Evolutionary conservation across 371 early-diverging fungal genomes (phyloP).

Genomic region (Apophysomyces sp.): DNA sequence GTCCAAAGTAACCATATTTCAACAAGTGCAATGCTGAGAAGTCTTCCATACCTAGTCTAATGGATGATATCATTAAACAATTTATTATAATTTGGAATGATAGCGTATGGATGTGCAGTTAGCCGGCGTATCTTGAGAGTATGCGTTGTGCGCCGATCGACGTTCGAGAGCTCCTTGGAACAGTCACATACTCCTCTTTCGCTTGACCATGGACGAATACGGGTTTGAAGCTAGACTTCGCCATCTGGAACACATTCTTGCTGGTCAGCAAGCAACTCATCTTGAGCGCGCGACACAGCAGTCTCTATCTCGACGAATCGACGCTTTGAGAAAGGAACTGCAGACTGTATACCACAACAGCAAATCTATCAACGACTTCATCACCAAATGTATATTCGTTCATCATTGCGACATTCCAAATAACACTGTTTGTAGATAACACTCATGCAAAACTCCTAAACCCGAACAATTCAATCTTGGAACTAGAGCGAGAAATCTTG

Average conservation of each 20-base stretch:
- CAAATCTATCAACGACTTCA: constrained; percentile 52
- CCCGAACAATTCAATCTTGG: constrained; percentile 41
- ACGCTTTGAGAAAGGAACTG: constrained; percentile 28
- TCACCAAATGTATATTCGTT: constrained; percentile 50
- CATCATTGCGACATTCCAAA: neutral
- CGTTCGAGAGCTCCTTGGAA: neutral
- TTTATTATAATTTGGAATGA: too few relatives aligned
- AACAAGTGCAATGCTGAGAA: too few relatives aligned
- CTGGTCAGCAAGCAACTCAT: constrained; percentile 23
- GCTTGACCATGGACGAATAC: constrained; percentile 35
- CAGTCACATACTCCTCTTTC: constrained; percentile 1
- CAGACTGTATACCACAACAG: constrained; percentile 31
- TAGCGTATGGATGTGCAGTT: too few relatives aligned
- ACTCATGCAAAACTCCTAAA: constrained; percentile 44
- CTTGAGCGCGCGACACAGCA: constrained; percentile 2
- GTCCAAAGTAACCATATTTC: too few relatives aligned
- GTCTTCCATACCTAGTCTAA: too few relatives aligned
- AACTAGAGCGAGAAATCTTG: constrained; percentile 51
- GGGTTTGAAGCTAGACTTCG: constrained; percentile 48
- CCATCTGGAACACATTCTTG: constrained; percentile 41
- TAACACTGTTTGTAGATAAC: constrained; percentile 27
- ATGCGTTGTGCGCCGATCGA: too few relatives aligned
- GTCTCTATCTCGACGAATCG: constrained; percentile 22
- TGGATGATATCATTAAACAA: too few relatives aligned
- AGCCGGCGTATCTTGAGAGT: too few relatives aligned